Evolutionary conservation across 192 early-diverging fungal genomes (phyloP).

Genomic region (Coemansia sp.): DNA sequence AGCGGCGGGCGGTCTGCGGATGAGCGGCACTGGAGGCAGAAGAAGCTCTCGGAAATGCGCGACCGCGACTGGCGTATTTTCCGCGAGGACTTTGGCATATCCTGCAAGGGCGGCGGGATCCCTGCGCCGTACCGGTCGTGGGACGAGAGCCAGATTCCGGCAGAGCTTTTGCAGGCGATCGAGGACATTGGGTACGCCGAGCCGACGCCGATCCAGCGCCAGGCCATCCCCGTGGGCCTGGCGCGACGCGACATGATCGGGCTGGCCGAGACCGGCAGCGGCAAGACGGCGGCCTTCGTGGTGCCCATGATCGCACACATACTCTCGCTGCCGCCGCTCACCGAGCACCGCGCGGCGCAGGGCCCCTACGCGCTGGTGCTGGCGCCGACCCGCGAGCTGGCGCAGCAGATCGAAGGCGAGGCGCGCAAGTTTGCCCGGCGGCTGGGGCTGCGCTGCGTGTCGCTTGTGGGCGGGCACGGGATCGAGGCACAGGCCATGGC

Average conservation of each 20-base stretch:
- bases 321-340: conserved; percentile 70
- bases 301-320: conserved; percentile 96
- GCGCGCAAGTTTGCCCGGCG: conserved; percentile 85
- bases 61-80: conserved; percentile 99
- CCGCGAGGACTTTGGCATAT: conserved; percentile 96
- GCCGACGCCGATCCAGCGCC: conserved; percentile 96
- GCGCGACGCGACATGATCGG: conserved; percentile 88
- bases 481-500: conserved; percentile 87
- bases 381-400: conserved; percentile 96
- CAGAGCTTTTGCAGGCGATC: conserved; percentile 71
- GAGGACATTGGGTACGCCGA: conserved; percentile 84
- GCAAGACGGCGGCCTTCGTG: conserved; percentile 94
- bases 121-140: conserved; percentile 88
- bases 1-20: conserved; percentile 48
- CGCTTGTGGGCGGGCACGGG: conserved; percentile 82
- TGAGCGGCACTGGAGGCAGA: conserved; percentile 94
- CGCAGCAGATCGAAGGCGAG: conserved; percentile 95
- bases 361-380: conserved; percentile 94
- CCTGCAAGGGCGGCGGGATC: conserved; percentile 89
- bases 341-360: conserved; percentile 71
- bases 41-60: conserved; percentile 84
- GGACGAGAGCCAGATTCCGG: conserved; percentile 76
- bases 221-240: conserved; percentile 94
- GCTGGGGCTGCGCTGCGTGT: conserved; percentile 82
- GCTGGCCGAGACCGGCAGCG: conserved; percentile 87